A percentile compares a stretch with the other conserved stretches of the same genome.
phyloP scores from a whole-genome alignment of 2,329 filamentous ascomycete genomes.

The Xylaria sp. region DNA sequence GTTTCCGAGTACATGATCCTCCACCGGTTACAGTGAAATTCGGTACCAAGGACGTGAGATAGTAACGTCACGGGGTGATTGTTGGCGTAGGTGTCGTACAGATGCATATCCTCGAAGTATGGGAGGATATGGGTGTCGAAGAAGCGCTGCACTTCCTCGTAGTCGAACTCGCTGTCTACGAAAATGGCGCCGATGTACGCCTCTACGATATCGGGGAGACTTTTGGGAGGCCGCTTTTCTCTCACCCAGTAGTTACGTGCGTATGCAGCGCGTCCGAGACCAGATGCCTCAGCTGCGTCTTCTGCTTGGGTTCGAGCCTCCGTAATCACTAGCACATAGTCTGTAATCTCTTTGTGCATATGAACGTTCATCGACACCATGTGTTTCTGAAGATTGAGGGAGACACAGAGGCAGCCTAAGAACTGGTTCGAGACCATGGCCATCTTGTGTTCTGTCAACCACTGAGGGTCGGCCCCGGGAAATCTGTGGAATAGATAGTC shows the following conservation, averaged over 20 bases:
- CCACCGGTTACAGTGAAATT: slow-evolving; percentile 71
- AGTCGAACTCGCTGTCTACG: slow-evolving; percentile 87
- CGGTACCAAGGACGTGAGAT: slow-evolving; percentile 69
- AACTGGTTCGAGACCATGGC: slow-evolving; percentile 99
- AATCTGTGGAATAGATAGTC: slow-evolving; percentile 82
- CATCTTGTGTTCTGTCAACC: slow-evolving; percentile 99
- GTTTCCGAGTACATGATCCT: slow-evolving; percentile 65
- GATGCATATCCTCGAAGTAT: slow-evolving; percentile 85
- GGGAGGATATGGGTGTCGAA: slow-evolving; percentile 78
- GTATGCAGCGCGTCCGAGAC: slow-evolving; percentile 54
- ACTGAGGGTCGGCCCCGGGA: slow-evolving; percentile 87
- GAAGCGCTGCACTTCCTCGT: slow-evolving; percentile 76
- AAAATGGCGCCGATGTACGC: slow-evolving; percentile 91
- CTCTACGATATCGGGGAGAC: slow-evolving; percentile 87
- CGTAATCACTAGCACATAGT: slow-evolving; percentile 69
- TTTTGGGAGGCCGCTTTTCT: slow-evolving; percentile 74
- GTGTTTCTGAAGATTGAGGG: slow-evolving; percentile 80
- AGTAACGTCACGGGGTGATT: slow-evolving; percentile 86
- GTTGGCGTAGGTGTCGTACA: slow-evolving; percentile 89
- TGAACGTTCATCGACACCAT: slow-evolving; percentile 66
- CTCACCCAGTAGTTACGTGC: slow-evolving; percentile 76
- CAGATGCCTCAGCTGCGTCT: slow-evolving; percentile 52
- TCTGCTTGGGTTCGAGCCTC: slow-evolving; percentile 59
- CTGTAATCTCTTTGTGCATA: slow-evolving; percentile 59
- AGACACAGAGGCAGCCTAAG: slow-evolving; percentile 82